phyloP scores from a whole-genome alignment of 352 stramenopile genomes.

The Pythium biforme region DNA sequence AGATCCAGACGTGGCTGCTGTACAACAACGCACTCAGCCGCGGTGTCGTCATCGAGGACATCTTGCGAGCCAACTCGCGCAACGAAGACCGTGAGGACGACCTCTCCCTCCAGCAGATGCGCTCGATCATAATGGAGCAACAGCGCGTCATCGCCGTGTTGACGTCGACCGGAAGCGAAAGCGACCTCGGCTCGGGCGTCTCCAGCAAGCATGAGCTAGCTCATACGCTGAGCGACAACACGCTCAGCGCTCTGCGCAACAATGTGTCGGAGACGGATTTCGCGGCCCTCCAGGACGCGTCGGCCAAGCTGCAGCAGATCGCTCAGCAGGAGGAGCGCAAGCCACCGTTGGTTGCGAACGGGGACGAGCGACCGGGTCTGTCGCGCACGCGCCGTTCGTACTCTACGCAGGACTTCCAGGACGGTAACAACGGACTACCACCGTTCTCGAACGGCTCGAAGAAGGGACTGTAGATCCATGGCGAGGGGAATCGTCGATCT shows the following conservation, averaged over 20 bases:
- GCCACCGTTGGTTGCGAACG: neutral
- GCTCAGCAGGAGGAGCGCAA: constrained; percentile 26
- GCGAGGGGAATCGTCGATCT: neutral
- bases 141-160: constrained; percentile 41
- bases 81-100: constrained; percentile 43
- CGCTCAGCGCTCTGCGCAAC: constrained; percentile 30
- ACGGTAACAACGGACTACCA: constrained; percentile 18
- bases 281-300: constrained; percentile 36
- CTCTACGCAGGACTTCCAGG: constrained; percentile 31
- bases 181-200: constrained; percentile 19
- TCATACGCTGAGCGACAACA: constrained; percentile 41
- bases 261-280: constrained; percentile 41
- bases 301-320: constrained; percentile 32
- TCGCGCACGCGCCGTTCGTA: constrained; percentile 24
- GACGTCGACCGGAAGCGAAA: constrained; percentile 36
- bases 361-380: constrained; percentile 7
- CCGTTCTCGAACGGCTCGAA: constrained; percentile 25
- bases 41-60: constrained; percentile 94
- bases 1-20: constrained; percentile 93
- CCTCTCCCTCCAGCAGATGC: constrained; percentile 43
- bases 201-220: constrained; percentile 24
- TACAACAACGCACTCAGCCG: constrained; percentile 94
- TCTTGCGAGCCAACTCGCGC: constrained; percentile 60
- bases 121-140: constrained; percentile 48
- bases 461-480: constrained; percentile 5